A percentile compares a stretch with the other conserved stretches of the same genome.
These are phyloP conservation scores for Basipetospora chlamydospora DNA, from an alignment of 2,329 filamentous ascomycete species.

Conservation along the genomic window DNA sequence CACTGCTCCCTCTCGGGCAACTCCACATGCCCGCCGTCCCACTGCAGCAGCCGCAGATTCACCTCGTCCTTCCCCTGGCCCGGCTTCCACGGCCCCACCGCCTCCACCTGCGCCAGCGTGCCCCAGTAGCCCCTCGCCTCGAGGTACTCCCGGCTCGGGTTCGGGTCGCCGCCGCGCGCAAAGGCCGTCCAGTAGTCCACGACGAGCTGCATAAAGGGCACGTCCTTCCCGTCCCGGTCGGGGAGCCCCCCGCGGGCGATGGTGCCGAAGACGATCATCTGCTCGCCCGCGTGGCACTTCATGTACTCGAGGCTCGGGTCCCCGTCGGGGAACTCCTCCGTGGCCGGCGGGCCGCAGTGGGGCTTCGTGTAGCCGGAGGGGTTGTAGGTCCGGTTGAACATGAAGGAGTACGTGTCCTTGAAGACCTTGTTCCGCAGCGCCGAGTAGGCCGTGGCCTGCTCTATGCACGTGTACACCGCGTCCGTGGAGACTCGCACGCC, in stretches of 20 bases:
- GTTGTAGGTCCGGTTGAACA: constrained; percentile 26
- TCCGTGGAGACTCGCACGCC: constrained; percentile 14
- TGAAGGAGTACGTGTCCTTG: constrained; percentile 18
- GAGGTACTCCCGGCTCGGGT: constrained; percentile 16
- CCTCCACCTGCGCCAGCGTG: constrained; percentile 15
- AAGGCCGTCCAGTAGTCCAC: constrained; percentile 22
- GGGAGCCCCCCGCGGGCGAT: constrained; percentile 15
- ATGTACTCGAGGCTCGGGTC: constrained; percentile 23
- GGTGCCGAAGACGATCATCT: constrained; percentile 22
- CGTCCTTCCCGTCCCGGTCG: constrained; percentile 21
- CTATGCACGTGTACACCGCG: constrained; percentile 18
- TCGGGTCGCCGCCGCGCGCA: constrained; percentile 17
- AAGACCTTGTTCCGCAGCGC: constrained; percentile 17
- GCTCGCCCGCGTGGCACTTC: constrained; percentile 26
- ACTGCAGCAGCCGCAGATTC: constrained; percentile 4
- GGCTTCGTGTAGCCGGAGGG: constrained; percentile 14
- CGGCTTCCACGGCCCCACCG: constrained; percentile 15
- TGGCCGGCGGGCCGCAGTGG: constrained; percentile 16
- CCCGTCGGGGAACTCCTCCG: constrained; percentile 15
- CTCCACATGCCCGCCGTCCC: background rate
- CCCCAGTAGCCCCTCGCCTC: constrained; percentile 14
- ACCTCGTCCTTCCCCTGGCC: constrained; percentile 4
- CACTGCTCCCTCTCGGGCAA: constrained; percentile 2
- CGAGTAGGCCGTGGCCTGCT: constrained; percentile 19
- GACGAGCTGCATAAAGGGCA: constrained; percentile 17